Evolutionary conservation across 805 yeast species (phyloP).

Genomic region (Maudiozyma bulderi): DNA sequence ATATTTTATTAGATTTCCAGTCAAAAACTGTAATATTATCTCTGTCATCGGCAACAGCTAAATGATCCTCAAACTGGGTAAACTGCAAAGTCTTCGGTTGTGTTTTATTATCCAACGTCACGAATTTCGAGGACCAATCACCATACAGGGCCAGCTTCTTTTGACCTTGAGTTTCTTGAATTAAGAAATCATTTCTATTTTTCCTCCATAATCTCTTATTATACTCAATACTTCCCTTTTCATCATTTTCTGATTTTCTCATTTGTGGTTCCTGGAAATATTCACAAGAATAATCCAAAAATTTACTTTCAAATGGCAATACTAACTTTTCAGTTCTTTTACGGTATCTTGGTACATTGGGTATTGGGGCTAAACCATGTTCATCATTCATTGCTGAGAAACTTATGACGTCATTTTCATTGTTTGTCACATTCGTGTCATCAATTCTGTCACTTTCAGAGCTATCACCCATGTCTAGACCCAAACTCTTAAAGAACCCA

Average conservation of each 20-base stretch:
- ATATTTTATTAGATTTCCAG: slow-evolving; percentile 54
- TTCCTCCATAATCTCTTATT: slow-evolving; percentile 80
- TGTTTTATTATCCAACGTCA: slow-evolving; percentile 57
- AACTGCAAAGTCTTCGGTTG: slow-evolving; percentile 74
- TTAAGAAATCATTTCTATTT: slow-evolving; percentile 76
- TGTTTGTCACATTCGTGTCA: slow-evolving; percentile 14
- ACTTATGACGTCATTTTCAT: slow-evolving; percentile 16
- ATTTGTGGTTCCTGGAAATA: slow-evolving; percentile 95
- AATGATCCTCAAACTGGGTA: slow-evolving; percentile 81
- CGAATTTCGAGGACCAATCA: slow-evolving; percentile 64
- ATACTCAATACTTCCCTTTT: slow-evolving; percentile 84
- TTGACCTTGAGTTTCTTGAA: slow-evolving; percentile 83
- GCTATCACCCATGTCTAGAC: slow-evolving; percentile 13
- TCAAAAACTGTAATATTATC: slow-evolving; percentile 83
- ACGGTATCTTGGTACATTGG: slow-evolving; percentile 48
- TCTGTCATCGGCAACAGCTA: slow-evolving; percentile 73
- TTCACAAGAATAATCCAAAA: slow-evolving; percentile 70
- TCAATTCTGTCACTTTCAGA: slow-evolving; percentile 4
- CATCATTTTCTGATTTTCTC: slow-evolving; percentile 74
- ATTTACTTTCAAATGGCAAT: slow-evolving; percentile 50
- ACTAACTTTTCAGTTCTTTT: slow-evolving; percentile 22
- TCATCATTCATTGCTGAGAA: slow-evolving; percentile 20
- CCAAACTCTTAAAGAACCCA: slow-evolving; percentile 21
- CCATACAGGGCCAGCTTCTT: slow-evolving; percentile 76
- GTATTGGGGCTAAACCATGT: slow-evolving; percentile 40